phyloP scores from a whole-genome alignment of 78 protist species.

The Protostelium mycophagum region DNA sequence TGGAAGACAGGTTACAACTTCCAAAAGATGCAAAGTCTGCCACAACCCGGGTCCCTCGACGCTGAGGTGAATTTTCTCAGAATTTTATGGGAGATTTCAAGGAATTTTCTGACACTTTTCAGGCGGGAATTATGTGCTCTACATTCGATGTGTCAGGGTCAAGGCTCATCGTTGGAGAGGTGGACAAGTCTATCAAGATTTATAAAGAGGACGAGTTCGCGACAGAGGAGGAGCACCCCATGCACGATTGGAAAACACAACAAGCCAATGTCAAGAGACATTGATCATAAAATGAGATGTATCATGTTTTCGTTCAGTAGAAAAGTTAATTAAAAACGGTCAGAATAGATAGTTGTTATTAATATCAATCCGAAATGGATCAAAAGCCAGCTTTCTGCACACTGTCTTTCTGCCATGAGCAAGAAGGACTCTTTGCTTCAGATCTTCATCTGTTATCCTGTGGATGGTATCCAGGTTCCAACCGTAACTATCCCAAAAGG shows the following conservation, averaged over 20 bases:
- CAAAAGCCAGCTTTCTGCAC: too few relatives aligned
- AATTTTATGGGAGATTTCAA: not conserved
- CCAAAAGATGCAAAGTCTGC: constrained; percentile 66
- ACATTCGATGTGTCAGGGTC: constrained; percentile 92
- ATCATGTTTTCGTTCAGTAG: too few relatives aligned
- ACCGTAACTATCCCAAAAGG: too few relatives aligned
- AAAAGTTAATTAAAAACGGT: too few relatives aligned
- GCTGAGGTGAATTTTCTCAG: constrained; percentile 19
- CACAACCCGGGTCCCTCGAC: constrained; percentile 86
- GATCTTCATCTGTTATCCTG: too few relatives aligned
- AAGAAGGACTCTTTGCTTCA: too few relatives aligned
- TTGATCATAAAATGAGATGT: too few relatives aligned
- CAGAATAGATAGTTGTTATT: too few relatives aligned
- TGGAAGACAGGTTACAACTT: constrained; percentile 91
- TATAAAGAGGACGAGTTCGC: constrained; percentile 73
- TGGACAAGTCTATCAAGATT: constrained; percentile 95
- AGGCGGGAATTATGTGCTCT: constrained; percentile 78
- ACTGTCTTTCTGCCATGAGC: too few relatives aligned
- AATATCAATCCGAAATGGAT: too few relatives aligned
- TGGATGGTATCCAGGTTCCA: too few relatives aligned
- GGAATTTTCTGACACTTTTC: constrained; percentile 52
- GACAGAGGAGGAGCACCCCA: constrained; percentile 27
- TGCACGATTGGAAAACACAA: constrained; percentile 2
- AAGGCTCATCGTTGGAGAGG: constrained; percentile 92
- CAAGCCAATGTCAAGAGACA: not conserved